phyloP scores from a whole-genome alignment of 495 filamentous ascomycete species.

The Corynascus novoguineensis region DNA sequence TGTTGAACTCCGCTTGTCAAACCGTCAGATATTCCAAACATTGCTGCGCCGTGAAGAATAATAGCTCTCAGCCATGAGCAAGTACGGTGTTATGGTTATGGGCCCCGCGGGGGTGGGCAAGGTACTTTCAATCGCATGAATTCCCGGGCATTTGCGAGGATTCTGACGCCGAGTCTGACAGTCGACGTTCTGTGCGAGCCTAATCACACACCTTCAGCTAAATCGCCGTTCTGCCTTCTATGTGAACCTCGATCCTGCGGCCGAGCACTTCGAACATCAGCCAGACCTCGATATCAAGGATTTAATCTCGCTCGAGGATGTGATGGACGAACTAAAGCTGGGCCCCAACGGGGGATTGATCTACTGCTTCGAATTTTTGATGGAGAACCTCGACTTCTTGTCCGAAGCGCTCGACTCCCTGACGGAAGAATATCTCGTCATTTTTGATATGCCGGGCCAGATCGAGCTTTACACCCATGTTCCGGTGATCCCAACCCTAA shows the following conservation, averaged over 20 bases:
- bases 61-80: slow-evolving; percentile 73
- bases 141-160: no score
- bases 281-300: slow-evolving; percentile 97
- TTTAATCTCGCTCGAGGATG: slow-evolving; percentile 91
- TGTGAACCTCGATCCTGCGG: slow-evolving; percentile 95
- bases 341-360: slow-evolving; percentile 95
- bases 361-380: slow-evolving; percentile 94
- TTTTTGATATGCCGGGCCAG: slow-evolving; percentile 98
- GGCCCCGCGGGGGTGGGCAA: slow-evolving; percentile 87
- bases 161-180: slow-evolving; percentile 27
- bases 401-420: slow-evolving; percentile 79
- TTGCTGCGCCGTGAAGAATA: not conserved
- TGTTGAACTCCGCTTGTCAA: not conserved
- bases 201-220: slow-evolving; percentile 86
- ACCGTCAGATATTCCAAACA: not conserved
- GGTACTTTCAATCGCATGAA: no score
- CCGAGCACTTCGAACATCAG: slow-evolving; percentile 83
- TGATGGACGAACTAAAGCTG: slow-evolving; percentile 93
- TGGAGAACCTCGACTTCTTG: slow-evolving; percentile 94
- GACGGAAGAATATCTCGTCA: slow-evolving; percentile 90
- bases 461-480: slow-evolving; percentile 99
- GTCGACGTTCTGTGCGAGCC: slow-evolving; percentile 89
- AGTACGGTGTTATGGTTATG: slow-evolving; percentile 91
- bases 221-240: slow-evolving; percentile 88
- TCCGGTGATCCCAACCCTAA: slow-evolving; percentile 81